phyloP scores from a whole-genome alignment of 805 yeast genomes.

The Saccharomycopsis schoenii region DNA sequence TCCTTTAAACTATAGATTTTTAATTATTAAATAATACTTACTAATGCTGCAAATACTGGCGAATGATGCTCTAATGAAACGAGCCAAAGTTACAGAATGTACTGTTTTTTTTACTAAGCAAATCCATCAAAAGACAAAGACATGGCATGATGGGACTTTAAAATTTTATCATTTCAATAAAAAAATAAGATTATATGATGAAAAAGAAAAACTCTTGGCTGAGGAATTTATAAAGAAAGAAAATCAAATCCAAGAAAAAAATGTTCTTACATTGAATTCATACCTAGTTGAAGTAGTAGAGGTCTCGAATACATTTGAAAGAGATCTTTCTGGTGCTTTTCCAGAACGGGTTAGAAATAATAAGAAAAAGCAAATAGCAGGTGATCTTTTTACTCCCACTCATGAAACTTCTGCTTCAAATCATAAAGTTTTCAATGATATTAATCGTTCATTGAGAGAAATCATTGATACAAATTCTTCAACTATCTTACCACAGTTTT shows the following conservation, averaged over 20 bases:
- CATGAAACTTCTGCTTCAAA: not conserved
- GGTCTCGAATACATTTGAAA: constrained; percentile 26
- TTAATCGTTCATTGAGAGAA: not conserved
- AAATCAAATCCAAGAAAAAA: constrained; percentile 21
- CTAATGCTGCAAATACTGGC: not conserved
- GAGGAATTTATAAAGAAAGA: constrained; percentile 26
- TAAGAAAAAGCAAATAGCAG: not conserved
- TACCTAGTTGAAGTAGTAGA: constrained; percentile 27
- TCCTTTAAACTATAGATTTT: too few relatives aligned
- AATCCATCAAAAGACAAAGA: constrained; percentile 35
- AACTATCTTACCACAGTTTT: not conserved
- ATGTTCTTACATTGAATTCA: constrained; percentile 19
- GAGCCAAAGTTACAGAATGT: constrained; percentile 38
- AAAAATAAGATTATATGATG: constrained; percentile 35
- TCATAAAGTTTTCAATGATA: not conserved
- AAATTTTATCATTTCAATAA: constrained; percentile 38
- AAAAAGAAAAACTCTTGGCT: constrained; percentile 24
- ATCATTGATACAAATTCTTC: not conserved
- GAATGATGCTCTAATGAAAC: constrained; percentile 19
- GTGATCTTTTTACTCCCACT: not conserved
- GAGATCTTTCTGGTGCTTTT: constrained; percentile 29
- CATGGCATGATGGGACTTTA: constrained; percentile 44
- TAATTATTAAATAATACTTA: too few relatives aligned
- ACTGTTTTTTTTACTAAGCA: constrained; percentile 37
- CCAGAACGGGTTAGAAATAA: not conserved